Base-by-base conservation (phyloP, 2,329 filamentous ascomycete genomes). In the Fonsecaea erecta region DNA sequence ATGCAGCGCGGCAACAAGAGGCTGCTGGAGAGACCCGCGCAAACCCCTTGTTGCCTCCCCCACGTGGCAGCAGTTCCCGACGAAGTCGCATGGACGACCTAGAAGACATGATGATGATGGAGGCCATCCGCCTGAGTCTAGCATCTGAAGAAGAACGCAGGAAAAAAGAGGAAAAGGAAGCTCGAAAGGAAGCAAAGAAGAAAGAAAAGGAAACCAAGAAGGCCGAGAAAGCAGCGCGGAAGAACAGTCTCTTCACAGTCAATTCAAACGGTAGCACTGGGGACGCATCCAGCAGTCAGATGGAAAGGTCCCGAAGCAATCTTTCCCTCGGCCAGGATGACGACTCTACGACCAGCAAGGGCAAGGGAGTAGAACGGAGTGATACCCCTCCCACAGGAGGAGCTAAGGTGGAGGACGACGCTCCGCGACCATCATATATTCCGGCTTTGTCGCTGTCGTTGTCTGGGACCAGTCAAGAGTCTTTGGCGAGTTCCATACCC, bases 31-130 rank as follows among this genome's bases (percentile, higher is more conserved):
- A 79, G 53, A 73, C 71, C 7, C 58, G 74, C 8, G 72, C 72
- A 1, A 76, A 74, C 69, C n/a, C 62, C 2, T 67, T 65, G 40
- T 62, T 78, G 26, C 75, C 78, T 37, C 77, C 80, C 4, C 74
- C 79, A 16, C 78, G 79, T n/a, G 76, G 84, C 7, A 76, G 77
- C 18, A 84, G 82, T 70, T 85, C 84, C 37, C 80, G 88, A 65
- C 80, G 86, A 67, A 85, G 78, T 62, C 84, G 92, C 32, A 87
- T 96, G 74, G 92, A 96, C 24, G 93, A 98, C 71, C 84, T 98
- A 0, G 95, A 99, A 75, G 94, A 97, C 55, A 91, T 99, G 82
- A 99, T 99, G 95, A 93, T 98, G 83, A 92, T 95, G 84, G 95
- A 99, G 76, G 95, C 95, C 0, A 96, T 99, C 54, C 85, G 95